These are phyloP conservation scores for Xylariaceae sp. DNA, from an alignment of 2,329 filamentous ascomycete species.

Conservation along the genomic window DNA sequence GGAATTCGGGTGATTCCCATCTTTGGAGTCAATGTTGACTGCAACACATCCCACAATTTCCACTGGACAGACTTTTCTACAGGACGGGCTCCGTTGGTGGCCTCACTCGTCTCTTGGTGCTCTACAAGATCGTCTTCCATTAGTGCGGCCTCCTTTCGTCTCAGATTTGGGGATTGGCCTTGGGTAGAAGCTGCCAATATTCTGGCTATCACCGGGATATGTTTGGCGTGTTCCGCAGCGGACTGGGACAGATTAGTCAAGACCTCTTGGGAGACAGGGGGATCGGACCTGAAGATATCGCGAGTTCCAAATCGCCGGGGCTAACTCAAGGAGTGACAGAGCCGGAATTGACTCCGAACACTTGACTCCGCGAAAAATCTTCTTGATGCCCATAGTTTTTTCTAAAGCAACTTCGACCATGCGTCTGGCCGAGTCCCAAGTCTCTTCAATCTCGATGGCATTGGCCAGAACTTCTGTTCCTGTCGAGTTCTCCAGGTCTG, in stretches of 20 bases:
- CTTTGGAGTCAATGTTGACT: constrained; percentile 12
- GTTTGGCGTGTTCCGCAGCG: constrained; percentile 11
- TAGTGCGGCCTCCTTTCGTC: constrained; percentile 11
- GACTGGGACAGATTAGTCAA: constrained; percentile 10
- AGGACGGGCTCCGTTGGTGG: not conserved
- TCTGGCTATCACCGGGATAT: constrained; percentile 16
- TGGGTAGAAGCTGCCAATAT: constrained; percentile 14
- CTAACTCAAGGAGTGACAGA: constrained; percentile 11
- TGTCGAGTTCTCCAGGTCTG: too few relatives aligned
- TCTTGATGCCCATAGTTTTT: constrained; percentile 6
- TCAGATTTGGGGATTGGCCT: constrained; percentile 15
- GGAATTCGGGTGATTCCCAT: constrained; percentile 8
- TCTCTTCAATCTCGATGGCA: too few relatives aligned
- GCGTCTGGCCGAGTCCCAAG: constrained; percentile 4
- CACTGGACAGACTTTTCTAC: constrained; percentile 8
- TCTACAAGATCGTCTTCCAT: constrained; percentile 1
- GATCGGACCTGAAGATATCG: constrained; percentile 9
- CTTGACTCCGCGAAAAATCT: constrained; percentile 2
- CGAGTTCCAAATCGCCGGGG: constrained; percentile 13
- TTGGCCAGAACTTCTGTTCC: too few relatives aligned
- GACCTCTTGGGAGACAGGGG: not conserved
- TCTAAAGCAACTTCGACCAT: constrained; percentile 7
- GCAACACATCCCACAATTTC: constrained; percentile 18
- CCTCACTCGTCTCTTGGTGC: too few relatives aligned
- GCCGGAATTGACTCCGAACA: constrained; percentile 1